These are phyloP conservation scores for Inga leiocalycina DNA, from an alignment of 306 rosid species.

Conservation along the genomic window DNA sequence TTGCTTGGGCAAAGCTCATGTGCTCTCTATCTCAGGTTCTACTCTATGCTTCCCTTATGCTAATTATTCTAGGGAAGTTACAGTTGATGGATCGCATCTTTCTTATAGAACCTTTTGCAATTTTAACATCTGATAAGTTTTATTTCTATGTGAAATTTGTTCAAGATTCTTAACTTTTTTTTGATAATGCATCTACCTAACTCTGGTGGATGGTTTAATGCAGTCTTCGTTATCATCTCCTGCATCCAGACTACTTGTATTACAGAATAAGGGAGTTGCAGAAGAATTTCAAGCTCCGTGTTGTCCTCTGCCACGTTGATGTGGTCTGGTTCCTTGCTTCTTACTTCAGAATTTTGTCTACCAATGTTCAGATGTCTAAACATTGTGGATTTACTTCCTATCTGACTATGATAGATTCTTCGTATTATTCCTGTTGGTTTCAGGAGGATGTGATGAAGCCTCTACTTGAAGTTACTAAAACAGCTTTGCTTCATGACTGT, in stretches of 20 bases:
- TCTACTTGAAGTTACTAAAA: slow-evolving; percentile 94
- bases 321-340: slow-evolving; percentile 60
- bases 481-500: slow-evolving; percentile 94
- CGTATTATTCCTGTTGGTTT: slow-evolving; percentile 34
- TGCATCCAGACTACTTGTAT: slow-evolving; percentile 93
- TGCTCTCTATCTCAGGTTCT: slow-evolving; percentile 93
- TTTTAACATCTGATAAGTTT: not conserved
- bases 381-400: slow-evolving; percentile 1
- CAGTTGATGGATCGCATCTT: slow-evolving; percentile 1
- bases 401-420: slow-evolving; percentile 27
- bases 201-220: slow-evolving; percentile 40
- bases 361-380: slow-evolving; percentile 6
- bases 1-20: slow-evolving; percentile 88
- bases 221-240: slow-evolving; percentile 98
- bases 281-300: slow-evolving; percentile 88
- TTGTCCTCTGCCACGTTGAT: slow-evolving; percentile 89
- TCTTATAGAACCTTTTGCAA: not conserved
- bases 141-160: slow-evolving; percentile 21
- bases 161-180: slow-evolving; percentile 1
- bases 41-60: slow-evolving; percentile 1
- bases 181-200: slow-evolving; percentile 18
- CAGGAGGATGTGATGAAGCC: slow-evolving; percentile 97
- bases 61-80: slow-evolving; percentile 15
- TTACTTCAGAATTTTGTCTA: slow-evolving; percentile 24
- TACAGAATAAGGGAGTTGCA: slow-evolving; percentile 91